Evolutionary conservation across 352 stramenopile genomes (phyloP).

Genomic region (Pythium brassicae): DNA sequence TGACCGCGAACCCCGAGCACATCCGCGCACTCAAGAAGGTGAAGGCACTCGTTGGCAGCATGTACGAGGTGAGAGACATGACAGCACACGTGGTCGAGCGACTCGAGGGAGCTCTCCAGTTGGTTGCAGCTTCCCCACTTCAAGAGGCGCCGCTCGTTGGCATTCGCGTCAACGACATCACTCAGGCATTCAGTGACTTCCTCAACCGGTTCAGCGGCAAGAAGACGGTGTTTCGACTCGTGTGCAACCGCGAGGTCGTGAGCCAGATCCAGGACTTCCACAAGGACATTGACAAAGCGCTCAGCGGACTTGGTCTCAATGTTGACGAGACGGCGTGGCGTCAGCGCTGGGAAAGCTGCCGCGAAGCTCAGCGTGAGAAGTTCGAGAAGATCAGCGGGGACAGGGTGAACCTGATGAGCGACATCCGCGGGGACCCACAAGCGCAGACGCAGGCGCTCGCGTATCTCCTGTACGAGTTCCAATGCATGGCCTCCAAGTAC

Average conservation of each 20-base stretch:
- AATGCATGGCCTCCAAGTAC: background rate
- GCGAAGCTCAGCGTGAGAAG: background rate
- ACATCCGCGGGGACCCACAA: background rate
- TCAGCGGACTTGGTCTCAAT: background rate
- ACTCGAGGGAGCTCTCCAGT: background rate
- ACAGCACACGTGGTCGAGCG: background rate
- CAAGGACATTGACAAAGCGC: background rate
- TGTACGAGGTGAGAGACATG: background rate
- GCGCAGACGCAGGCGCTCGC: slow-evolving; percentile 3
- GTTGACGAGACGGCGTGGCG: background rate
- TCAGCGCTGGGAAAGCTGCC: background rate
- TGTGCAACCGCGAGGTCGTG: background rate
- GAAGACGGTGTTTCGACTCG: background rate
- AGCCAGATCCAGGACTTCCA: background rate
- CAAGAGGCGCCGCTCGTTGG: background rate
- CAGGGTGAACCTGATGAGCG: background rate
- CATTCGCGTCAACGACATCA: background rate
- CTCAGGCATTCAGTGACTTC: background rate
- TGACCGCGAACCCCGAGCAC: no score
- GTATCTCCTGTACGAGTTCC: background rate
- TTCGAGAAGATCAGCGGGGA: background rate
- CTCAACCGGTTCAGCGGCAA: background rate
- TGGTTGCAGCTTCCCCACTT: background rate
- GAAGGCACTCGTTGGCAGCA: background rate
- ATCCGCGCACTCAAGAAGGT: background rate